These are phyloP conservation scores for Annulohypoxylon stygium DNA, from an alignment of 495 filamentous ascomycete species.

Conservation along the genomic window DNA sequence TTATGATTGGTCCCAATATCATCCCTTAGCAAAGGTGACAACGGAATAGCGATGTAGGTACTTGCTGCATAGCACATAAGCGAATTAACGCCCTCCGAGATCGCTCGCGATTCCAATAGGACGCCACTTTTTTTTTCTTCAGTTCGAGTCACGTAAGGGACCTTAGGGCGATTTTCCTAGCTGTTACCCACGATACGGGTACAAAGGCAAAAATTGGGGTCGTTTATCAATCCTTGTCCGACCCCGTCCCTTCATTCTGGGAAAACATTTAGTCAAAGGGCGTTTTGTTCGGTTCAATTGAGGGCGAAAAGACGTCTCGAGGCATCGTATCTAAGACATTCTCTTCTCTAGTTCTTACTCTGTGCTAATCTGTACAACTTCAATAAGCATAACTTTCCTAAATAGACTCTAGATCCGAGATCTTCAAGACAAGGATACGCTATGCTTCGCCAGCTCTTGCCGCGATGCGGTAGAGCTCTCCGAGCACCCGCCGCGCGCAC, in stretches of 20 bases:
- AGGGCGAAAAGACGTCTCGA: neutral
- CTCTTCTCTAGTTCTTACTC: neutral
- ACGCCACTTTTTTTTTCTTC: slow-evolving; percentile 32
- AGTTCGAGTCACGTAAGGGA: slow-evolving; percentile 28
- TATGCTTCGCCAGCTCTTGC: slow-evolving; percentile 50
- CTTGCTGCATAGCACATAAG: neutral
- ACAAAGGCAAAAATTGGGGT: slow-evolving; percentile 34
- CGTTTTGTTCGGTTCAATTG: slow-evolving; percentile 19
- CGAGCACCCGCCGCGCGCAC: slow-evolving; percentile 28
- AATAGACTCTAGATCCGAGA: slow-evolving; percentile 5
- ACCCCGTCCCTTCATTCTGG: slow-evolving; percentile 31
- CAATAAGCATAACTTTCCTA: neutral
- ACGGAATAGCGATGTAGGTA: slow-evolving; percentile 9
- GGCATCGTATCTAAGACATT: slow-evolving; percentile 1
- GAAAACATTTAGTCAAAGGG: slow-evolving; percentile 27
- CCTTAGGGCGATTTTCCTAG: slow-evolving; percentile 5
- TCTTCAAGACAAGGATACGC: slow-evolving; percentile 10
- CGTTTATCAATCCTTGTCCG: slow-evolving; percentile 30
- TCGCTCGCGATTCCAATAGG: slow-evolving; percentile 18
- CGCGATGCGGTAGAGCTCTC: slow-evolving; percentile 45
- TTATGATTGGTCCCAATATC: slow-evolving; percentile 13
- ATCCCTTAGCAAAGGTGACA: neutral
- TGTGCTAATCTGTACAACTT: slow-evolving; percentile 1
- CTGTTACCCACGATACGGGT: slow-evolving; percentile 13
- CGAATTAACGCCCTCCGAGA: slow-evolving; percentile 29